Percentiles rank a stretch among this genome's conserved stretches.
phyloP scores from a whole-genome alignment of 73 alveolate species.

The Paramecium pentaurelia region DNA sequence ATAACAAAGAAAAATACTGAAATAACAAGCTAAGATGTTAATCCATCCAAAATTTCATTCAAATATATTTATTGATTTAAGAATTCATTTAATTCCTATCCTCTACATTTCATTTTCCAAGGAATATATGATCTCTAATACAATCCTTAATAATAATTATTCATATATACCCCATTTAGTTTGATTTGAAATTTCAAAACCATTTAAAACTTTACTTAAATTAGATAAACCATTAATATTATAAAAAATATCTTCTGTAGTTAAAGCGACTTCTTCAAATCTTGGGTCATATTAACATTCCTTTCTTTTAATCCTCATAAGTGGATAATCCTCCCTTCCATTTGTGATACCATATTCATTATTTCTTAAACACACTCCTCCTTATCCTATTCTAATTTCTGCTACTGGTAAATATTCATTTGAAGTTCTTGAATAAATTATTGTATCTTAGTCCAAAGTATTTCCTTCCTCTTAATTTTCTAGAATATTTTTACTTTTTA shows the following conservation, averaged over 20 bases:
- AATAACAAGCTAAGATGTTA: not conserved
- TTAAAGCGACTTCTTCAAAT: not conserved
- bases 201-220: not conserved
- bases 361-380: slow-evolving; percentile 25
- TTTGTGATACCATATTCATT: not conserved
- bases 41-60: not conserved
- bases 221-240: not conserved
- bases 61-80: not conserved
- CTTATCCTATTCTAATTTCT: not conserved
- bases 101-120: slow-evolving; percentile 42
- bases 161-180: not conserved
- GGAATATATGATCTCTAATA: not conserved
- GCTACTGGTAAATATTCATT: not conserved
- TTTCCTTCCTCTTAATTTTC: not conserved
- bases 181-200: not conserved
- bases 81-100: not conserved
- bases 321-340: not conserved
- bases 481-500: not conserved
- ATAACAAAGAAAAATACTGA: not conserved
- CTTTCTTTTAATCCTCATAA: not conserved
- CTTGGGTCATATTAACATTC: slow-evolving; percentile 1
- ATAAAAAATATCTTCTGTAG: not conserved
- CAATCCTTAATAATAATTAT: not conserved
- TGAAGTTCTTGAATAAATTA: not conserved
- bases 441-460: not conserved